Evolutionary conservation across 768 basidiomycete genomes (phyloP).

Genomic region (Lentinula edodes): DNA sequence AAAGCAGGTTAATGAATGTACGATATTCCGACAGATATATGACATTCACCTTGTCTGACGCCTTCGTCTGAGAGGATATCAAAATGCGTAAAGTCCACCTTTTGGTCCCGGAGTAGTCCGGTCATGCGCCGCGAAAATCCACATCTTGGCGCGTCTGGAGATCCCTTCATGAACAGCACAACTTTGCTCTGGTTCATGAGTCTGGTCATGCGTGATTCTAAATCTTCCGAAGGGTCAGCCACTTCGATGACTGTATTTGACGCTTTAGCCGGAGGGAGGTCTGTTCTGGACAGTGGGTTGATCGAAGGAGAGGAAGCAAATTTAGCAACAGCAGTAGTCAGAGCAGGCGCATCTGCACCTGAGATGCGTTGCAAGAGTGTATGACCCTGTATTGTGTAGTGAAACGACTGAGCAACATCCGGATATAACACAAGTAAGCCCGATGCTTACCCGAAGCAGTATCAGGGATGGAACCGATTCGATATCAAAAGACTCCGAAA

Average conservation of each 20-base stretch:
- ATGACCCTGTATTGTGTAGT: constrained; percentile 62
- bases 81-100: constrained; percentile 66
- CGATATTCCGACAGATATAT: neutral
- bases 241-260: constrained; percentile 2
- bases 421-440: too few relatives aligned
- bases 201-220: constrained; percentile 53
- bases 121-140: constrained; percentile 82
- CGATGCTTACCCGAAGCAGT: constrained; percentile 61
- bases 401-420: neutral
- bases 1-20: neutral
- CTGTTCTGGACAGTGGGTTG: constrained; percentile 45
- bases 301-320: constrained; percentile 38
- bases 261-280: constrained; percentile 27
- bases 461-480: constrained; percentile 85
- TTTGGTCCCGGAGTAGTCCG: constrained; percentile 55
- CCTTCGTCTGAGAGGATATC: constrained; percentile 81
- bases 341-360: constrained; percentile 70
- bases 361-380: constrained; percentile 70
- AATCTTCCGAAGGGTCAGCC: constrained; percentile 32
- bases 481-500: constrained; percentile 89
- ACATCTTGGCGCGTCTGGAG: constrained; percentile 70
- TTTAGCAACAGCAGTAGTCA: constrained; percentile 57
- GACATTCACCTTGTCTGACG: constrained; percentile 64
- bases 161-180: constrained; percentile 91
- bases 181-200: constrained; percentile 80